These are phyloP conservation scores for Isabelozyma rhagii DNA, from an alignment of 805 yeast genomes.

Conservation along the genomic window DNA sequence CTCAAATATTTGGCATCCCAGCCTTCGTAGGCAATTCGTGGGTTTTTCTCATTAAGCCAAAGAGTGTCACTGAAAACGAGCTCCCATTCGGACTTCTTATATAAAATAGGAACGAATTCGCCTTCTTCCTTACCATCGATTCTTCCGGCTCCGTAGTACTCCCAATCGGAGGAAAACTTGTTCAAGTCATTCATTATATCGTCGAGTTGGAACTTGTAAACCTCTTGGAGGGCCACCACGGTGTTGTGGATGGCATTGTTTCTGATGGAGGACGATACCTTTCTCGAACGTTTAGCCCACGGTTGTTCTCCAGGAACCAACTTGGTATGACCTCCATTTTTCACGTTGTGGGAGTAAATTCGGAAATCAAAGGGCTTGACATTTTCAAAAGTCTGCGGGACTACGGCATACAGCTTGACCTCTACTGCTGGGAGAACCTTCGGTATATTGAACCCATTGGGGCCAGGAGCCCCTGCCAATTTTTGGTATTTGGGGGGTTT, in stretches of 20 bases:
- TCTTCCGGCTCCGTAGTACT: constrained; percentile 29
- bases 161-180: constrained; percentile 20
- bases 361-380: constrained; percentile 20
- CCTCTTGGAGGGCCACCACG: constrained; percentile 41
- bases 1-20: constrained; percentile 38
- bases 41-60: constrained; percentile 35
- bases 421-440: neutral
- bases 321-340: constrained; percentile 22
- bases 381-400: constrained; percentile 11
- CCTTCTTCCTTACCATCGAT: constrained; percentile 24
- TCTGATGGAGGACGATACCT: constrained; percentile 20
- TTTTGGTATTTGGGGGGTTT: constrained; percentile 6
- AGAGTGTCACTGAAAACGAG: constrained; percentile 23
- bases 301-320: constrained; percentile 22
- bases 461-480: constrained; percentile 5
- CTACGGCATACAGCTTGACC: constrained; percentile 8
- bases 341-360: constrained; percentile 35
- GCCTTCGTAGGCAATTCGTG: constrained; percentile 28
- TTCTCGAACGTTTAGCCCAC: constrained; percentile 20
- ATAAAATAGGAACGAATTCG: constrained; percentile 33
- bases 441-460: neutral
- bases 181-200: constrained; percentile 29
- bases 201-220: constrained; percentile 29
- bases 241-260: constrained; percentile 18
- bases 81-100: constrained; percentile 25